Conservation (phyloP, 2,329 filamentous ascomycete genomes). For the Xylariaceae sp. region DNA sequence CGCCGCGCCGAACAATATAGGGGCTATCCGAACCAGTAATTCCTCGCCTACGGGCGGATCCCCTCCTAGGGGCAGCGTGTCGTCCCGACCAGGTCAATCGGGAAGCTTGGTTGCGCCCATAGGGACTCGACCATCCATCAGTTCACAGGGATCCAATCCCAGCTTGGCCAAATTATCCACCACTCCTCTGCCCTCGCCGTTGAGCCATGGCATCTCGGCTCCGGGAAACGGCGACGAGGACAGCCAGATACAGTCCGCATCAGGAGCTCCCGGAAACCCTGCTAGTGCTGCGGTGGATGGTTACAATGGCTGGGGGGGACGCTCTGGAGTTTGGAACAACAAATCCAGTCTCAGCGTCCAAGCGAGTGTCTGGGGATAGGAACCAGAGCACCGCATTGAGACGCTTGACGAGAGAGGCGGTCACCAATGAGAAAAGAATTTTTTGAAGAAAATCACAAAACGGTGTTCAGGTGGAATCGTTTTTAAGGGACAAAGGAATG, state of each 20-base stretch:
- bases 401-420: constrained; percentile 5
- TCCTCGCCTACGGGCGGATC: constrained; percentile 79
- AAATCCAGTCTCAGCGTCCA: constrained; percentile 79
- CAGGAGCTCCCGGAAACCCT: constrained; percentile 55
- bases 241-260: constrained; percentile 33
- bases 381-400: constrained; percentile 12
- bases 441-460: constrained; percentile 24
- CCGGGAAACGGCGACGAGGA: constrained; percentile 49
- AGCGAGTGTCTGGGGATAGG: constrained; percentile 88
- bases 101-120: constrained; percentile 79
- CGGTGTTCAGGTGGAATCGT: constrained; percentile 35
- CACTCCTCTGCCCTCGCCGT: constrained; percentile 85
- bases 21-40: constrained; percentile 71
- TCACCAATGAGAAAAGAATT: constrained; percentile 4
- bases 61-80: constrained; percentile 64
- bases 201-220: constrained; percentile 66
- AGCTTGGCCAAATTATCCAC: constrained; percentile 76
- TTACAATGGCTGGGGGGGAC: constrained; percentile 69
- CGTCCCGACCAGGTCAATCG: constrained; percentile 51
- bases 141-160: constrained; percentile 51
- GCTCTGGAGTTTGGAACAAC: constrained; percentile 79
- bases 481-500: constrained; percentile 27
- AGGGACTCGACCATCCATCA: constrained; percentile 73
- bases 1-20: constrained; percentile 56
- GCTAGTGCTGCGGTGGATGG: constrained; percentile 43